Percentiles rank a stretch among this genome's conserved stretches.
Evolutionary conservation across 805 yeast species (phyloP).

Genomic region (Ascoidea asiatica): DNA sequence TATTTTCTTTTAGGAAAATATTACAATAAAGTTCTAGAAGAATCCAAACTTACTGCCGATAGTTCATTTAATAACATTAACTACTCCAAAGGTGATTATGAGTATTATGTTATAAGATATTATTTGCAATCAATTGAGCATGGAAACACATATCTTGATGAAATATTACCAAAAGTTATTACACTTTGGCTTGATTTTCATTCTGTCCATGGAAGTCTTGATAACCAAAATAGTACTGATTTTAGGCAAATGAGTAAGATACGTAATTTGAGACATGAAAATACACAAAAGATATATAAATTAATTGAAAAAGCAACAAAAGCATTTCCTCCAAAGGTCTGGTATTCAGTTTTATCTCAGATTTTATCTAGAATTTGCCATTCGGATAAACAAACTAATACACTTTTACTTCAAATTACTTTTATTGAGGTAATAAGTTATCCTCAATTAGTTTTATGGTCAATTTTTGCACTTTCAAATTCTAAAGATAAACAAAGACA

Average conservation of each 20-base stretch:
- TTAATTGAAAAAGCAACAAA: constrained; percentile 31
- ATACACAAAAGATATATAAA: constrained; percentile 32
- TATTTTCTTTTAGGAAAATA: constrained; percentile 71
- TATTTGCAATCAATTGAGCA: constrained; percentile 46
- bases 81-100: constrained; percentile 31
- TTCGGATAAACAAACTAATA: too few species aligned
- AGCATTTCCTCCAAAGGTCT: constrained; percentile 38
- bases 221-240: constrained; percentile 9
- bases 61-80: constrained; percentile 15
- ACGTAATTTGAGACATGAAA: constrained; percentile 17
- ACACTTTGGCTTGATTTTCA: constrained; percentile 85
- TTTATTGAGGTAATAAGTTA: too few species aligned
- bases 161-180: constrained; percentile 79
- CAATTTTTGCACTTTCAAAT: constrained; percentile 53
- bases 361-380: constrained; percentile 68
- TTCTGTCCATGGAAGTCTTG: background rate
- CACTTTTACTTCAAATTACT: too few species aligned
- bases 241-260: constrained; percentile 1
- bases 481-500: constrained; percentile 38
- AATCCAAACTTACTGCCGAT: constrained; percentile 13
- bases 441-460: constrained; percentile 83
- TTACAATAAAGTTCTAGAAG: constrained; percentile 64
- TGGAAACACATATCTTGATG: constrained; percentile 59
- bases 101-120: constrained; percentile 37
- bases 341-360: constrained; percentile 84